phyloP scores from a whole-genome alignment of 176 grass and related monocot species.

The Carex kokanica region DNA sequence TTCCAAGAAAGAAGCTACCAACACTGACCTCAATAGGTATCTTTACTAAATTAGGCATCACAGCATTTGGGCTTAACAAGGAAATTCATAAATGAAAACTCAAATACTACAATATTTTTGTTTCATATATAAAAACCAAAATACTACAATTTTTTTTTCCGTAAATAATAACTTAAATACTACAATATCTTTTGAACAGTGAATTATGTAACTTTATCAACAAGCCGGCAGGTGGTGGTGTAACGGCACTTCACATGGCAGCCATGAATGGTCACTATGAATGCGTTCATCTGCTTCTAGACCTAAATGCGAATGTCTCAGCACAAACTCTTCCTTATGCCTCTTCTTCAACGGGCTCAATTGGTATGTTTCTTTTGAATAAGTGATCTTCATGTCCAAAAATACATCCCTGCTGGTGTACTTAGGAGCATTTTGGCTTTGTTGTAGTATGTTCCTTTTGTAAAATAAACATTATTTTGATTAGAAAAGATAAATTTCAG shows the following conservation, averaged over 20 bases:
- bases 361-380: constrained; percentile 35
- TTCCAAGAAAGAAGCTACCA: neutral
- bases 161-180: neutral
- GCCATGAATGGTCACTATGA: constrained; percentile 65
- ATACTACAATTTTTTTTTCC: neutral
- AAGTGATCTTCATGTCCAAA: neutral
- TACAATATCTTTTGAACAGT: neutral
- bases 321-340: constrained; percentile 38
- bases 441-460: neutral
- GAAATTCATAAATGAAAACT: neutral
- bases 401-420: neutral
- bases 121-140: neutral
- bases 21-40: constrained; percentile 25
- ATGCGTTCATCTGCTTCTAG: constrained; percentile 78
- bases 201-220: constrained; percentile 42
- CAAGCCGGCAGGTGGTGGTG: constrained; percentile 45
- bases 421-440: neutral
- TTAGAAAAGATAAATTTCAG: neutral
- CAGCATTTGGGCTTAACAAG: neutral
- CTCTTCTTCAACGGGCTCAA: constrained; percentile 48
- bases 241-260: constrained; percentile 80
- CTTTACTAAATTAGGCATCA: neutral
- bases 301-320: constrained; percentile 47
- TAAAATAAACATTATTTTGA: neutral
- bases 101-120: neutral